Percentiles rank a stretch among this genome's conserved stretches.
Conservation (phyloP, 2,329 filamentous ascomycete species). For the Clonostachys rhizophaga region DNA sequence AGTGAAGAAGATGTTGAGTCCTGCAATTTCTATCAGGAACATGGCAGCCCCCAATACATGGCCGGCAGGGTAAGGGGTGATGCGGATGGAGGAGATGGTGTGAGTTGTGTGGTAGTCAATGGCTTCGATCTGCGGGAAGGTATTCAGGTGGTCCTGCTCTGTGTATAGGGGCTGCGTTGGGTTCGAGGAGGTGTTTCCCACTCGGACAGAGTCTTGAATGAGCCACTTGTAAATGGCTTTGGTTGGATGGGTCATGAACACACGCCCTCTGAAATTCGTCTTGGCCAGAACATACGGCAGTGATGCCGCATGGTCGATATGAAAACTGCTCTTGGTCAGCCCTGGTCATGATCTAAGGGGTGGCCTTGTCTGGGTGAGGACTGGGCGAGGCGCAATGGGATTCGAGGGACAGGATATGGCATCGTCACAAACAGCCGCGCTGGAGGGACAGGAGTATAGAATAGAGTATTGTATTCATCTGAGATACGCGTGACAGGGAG, state of each 20-base stretch:
- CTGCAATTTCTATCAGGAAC: slow-evolving; percentile 97
- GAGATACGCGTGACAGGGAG: slow-evolving; percentile 16
- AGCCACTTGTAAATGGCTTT: slow-evolving; percentile 99
- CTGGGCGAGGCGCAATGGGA: background rate
- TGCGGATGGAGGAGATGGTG: slow-evolving; percentile 91
- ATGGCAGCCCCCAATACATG: slow-evolving; percentile 98
- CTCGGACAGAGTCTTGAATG: slow-evolving; percentile 92
- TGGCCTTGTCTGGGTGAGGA: background rate
- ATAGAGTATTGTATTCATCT: slow-evolving; percentile 31
- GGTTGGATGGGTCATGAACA: slow-evolving; percentile 99
- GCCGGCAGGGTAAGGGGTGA: slow-evolving; percentile 94
- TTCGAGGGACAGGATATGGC: background rate
- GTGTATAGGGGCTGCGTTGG: slow-evolving; percentile 78
- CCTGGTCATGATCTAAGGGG: background rate
- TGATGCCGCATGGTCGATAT: slow-evolving; percentile 98
- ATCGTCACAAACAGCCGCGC: slow-evolving; percentile 2
- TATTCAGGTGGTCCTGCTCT: slow-evolving; percentile 90
- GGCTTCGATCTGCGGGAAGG: slow-evolving; percentile 90
- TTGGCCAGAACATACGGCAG: slow-evolving; percentile 95
- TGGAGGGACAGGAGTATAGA: slow-evolving; percentile 8
- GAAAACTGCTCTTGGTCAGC: slow-evolving; percentile 63
- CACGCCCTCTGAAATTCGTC: slow-evolving; percentile 92
- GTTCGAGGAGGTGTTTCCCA: slow-evolving; percentile 67
- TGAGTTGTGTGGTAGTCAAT: slow-evolving; percentile 99
- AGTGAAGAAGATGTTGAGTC: slow-evolving; percentile 94